Evolutionary conservation across 139 green algal species (phyloP), one percentile per base, ranked within the genome.

Genomic region (Edaphochlamys debaryana): DNA sequence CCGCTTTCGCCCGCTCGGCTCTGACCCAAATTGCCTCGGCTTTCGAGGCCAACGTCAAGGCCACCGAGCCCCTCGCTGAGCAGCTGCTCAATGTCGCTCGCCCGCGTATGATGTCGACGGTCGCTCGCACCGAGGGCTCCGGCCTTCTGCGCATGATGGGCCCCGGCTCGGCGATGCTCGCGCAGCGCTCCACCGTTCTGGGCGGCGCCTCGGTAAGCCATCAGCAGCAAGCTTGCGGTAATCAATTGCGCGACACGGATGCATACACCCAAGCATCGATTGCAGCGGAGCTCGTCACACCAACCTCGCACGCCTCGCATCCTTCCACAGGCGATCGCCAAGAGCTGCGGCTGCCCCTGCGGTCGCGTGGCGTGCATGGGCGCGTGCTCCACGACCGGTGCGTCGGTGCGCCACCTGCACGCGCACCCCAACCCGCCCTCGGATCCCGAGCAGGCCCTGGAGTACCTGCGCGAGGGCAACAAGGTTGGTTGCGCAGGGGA

Each of bases 241-340:
- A 36, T 25, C 13, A 36, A 27, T 27, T 36, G 32, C 27, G 3
- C 32, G 4, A 22, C 54, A n/a, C n/a, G n/a, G n/a, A n/a, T 22
- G 54, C 54, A 32, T 30, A 63, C 30, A 22, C 30, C 29, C 54
- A 63, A 32, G 54, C 54, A 63, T 17, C 54, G n/a, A n/a, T 36
- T 66, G 58, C 58, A 66, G 58, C 58, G 58, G 27, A 36, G 13
- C 17, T 66, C 29, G 54, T 63, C 19, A 63, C 58, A 66, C 58
- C 58, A 36, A 66, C 58, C 58, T 3, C 58, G 11, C 54, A 63
- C n/a, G n/a, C n/a, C n/a, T n/a, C n/a, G 54, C 67, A 76, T 86
- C 13, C 13, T 9, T 54, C 45, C 58, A n/a, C 67, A 76, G 84
- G 62, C 36, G 37, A 27, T 87, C 79, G 17, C 67, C 38, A 11